Percentiles rank a stretch among this genome's conserved stretches.
Evolutionary conservation across 441 rosid species (phyloP).

Genomic region (Omphalea diandra): DNA sequence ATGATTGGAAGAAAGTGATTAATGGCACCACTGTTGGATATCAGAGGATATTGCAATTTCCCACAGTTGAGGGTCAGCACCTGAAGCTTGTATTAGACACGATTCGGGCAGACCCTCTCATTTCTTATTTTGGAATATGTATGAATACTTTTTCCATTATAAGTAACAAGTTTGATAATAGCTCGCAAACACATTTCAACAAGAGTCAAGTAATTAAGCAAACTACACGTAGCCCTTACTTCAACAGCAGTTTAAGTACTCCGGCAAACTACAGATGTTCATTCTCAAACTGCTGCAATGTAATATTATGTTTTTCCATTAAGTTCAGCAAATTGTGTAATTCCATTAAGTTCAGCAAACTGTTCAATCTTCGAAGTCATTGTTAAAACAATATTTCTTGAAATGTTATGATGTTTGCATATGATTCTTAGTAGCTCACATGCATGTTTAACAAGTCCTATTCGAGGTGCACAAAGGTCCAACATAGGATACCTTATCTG

Average conservation of each 20-base stretch:
- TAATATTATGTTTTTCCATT: slow-evolving; percentile 9
- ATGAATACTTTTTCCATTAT: slow-evolving; percentile 46
- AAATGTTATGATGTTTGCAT: background rate
- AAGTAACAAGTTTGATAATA: slow-evolving; percentile 17
- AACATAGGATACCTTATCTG: background rate
- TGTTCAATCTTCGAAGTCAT: slow-evolving; percentile 1
- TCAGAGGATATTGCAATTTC: slow-evolving; percentile 61
- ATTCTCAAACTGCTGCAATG: slow-evolving; percentile 21
- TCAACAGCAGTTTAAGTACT: slow-evolving; percentile 23
- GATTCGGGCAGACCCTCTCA: slow-evolving; percentile 68
- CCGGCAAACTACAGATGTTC: slow-evolving; percentile 11
- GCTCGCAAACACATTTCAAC: slow-evolving; percentile 19
- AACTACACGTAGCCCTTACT: slow-evolving; percentile 3
- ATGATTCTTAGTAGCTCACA: background rate
- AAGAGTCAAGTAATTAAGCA: slow-evolving; percentile 22
- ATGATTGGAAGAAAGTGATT: slow-evolving; percentile 54
- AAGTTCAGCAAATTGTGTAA: no score
- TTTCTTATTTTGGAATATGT: slow-evolving; percentile 64
- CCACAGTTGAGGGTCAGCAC: slow-evolving; percentile 38
- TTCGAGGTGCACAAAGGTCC: background rate
- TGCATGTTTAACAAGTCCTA: background rate
- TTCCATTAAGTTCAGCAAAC: background rate
- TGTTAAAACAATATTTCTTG: background rate
- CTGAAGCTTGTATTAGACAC: slow-evolving; percentile 61
- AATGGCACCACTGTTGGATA: slow-evolving; percentile 75